phyloP scores from a whole-genome alignment of 129 eudicot species.

The Flaveria sonorensis region DNA sequence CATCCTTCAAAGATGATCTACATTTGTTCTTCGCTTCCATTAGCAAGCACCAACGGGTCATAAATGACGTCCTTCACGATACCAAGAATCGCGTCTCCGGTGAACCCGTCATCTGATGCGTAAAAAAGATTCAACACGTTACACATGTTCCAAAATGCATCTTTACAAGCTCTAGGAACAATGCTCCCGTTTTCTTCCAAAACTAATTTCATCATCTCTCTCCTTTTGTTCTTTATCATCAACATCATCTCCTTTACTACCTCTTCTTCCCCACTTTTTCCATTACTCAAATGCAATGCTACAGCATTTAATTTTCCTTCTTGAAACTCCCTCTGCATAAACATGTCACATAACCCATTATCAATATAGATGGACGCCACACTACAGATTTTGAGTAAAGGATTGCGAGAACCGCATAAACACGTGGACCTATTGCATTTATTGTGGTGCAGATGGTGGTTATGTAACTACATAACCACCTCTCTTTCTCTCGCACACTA shows the following conservation, averaged over 20 bases:
- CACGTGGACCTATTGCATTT: neutral
- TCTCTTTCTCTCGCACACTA: neutral
- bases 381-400: neutral
- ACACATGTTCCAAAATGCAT: constrained; percentile 80
- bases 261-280: constrained; percentile 37
- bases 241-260: constrained; percentile 48
- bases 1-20: neutral
- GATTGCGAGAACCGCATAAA: neutral
- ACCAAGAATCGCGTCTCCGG: constrained; percentile 52
- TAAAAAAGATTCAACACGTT: constrained; percentile 64
- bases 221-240: constrained; percentile 37
- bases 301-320: constrained; percentile 78
- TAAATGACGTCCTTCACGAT: constrained; percentile 53
- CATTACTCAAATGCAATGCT: constrained; percentile 45
- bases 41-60: constrained; percentile 13
- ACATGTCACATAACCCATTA: constrained; percentile 6
- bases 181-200: constrained; percentile 43
- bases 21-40: constrained; percentile 14
- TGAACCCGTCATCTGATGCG: constrained; percentile 68
- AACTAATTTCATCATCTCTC: constrained; percentile 65
- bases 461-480: neutral
- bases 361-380: neutral
- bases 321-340: constrained; percentile 67
- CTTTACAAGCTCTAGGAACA: constrained; percentile 78
- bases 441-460: neutral